These are phyloP conservation scores for Lathyrus sativus DNA, from an alignment of 306 rosid species.

Conservation along the genomic window DNA sequence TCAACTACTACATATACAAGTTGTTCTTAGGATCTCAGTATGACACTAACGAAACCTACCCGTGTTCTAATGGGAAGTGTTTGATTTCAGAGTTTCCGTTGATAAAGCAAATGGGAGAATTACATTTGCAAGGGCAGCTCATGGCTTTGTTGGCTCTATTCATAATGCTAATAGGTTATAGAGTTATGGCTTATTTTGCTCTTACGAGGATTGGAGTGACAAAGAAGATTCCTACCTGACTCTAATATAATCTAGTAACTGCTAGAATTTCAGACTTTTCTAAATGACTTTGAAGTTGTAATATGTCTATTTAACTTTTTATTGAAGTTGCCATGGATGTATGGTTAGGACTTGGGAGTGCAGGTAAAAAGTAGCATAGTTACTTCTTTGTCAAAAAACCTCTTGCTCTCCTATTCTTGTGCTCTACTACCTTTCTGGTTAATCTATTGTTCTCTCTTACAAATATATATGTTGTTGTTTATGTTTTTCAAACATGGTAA, in stretches of 20 bases:
- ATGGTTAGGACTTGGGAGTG: background rate
- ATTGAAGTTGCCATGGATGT: background rate
- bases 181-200: constrained; percentile 61
- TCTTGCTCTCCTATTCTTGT: too few species aligned
- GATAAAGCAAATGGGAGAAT: constrained; percentile 50
- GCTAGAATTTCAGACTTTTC: background rate
- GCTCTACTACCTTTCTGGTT: too few species aligned
- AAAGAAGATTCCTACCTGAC: constrained; percentile 31
- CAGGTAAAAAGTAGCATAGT: background rate
- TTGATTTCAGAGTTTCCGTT: constrained; percentile 47
- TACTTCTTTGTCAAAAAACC: background rate
- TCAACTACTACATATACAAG: constrained; percentile 58
- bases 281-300: background rate
- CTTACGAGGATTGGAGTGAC: constrained; percentile 65
- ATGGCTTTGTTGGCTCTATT: constrained; percentile 40
- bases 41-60: constrained; percentile 41
- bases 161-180: constrained; percentile 56
- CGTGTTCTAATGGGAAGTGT: constrained; percentile 44
- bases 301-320: background rate
- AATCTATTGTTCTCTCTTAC: too few species aligned
- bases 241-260: background rate
- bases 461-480: too few species aligned
- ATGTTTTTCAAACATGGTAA: too few species aligned
- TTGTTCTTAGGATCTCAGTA: constrained; percentile 70
- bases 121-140: constrained; percentile 40